These are phyloP conservation scores for Panus rudis DNA, from an alignment of 768 basidiomycete genomes.

Conservation along the genomic window DNA sequence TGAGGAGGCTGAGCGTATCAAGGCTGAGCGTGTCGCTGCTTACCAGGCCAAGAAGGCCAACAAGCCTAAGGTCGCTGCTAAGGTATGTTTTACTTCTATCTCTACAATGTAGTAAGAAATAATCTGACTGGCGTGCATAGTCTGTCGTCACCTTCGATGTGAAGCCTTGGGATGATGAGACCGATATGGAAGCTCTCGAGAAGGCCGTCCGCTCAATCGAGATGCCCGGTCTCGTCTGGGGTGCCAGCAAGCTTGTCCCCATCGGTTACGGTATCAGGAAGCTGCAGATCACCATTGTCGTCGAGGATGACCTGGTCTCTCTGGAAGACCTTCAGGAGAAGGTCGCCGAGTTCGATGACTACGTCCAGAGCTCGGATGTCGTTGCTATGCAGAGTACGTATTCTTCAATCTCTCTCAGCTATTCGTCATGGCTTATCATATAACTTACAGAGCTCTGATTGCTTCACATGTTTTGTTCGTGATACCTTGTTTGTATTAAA, in stretches of 20 bases:
- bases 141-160: slow-evolving; percentile 97
- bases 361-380: slow-evolving; percentile 86
- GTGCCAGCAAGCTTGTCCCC: slow-evolving; percentile 85
- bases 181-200: slow-evolving; percentile 90
- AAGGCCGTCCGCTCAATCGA: slow-evolving; percentile 77
- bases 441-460: no score
- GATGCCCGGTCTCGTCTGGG: slow-evolving; percentile 92
- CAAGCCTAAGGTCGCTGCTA: slow-evolving; percentile 84
- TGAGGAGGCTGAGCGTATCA: slow-evolving; percentile 47
- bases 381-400: slow-evolving; percentile 90
- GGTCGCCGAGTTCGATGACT: slow-evolving; percentile 78
- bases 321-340: slow-evolving; percentile 91
- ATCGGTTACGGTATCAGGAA: slow-evolving; percentile 94
- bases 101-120: neutral
- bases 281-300: slow-evolving; percentile 53
- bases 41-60: slow-evolving; percentile 91
- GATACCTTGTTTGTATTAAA: no score
- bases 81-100: slow-evolving; percentile 41
- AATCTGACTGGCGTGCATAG: slow-evolving; percentile 40
- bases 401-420: no score
- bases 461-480: no score
- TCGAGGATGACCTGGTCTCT: slow-evolving; percentile 95
- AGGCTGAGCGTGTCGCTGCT: slow-evolving; percentile 86
- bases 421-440: no score
- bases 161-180: slow-evolving; percentile 99